Evolutionary conservation across 352 stramenopile genomes (phyloP).

Genomic region (Phytophthora vignae): DNA sequence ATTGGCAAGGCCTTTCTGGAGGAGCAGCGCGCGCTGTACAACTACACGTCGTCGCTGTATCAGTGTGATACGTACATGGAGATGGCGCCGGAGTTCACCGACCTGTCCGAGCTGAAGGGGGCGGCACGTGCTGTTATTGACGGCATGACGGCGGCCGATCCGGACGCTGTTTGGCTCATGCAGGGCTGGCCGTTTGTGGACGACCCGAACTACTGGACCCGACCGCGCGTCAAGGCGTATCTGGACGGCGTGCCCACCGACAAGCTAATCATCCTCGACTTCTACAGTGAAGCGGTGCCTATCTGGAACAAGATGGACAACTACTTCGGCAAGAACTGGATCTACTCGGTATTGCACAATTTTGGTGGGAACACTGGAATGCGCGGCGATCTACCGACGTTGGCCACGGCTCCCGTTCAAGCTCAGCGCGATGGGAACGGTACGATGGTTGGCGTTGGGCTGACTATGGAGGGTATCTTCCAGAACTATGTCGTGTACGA

Average conservation of each 20-base stretch:
- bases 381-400: constrained; percentile 72
- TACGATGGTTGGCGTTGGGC: constrained; percentile 76
- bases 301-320: constrained; percentile 82
- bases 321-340: constrained; percentile 86
- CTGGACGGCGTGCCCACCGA: constrained; percentile 61
- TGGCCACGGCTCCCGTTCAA: constrained; percentile 55
- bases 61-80: constrained; percentile 87
- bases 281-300: constrained; percentile 77
- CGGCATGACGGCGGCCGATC: constrained; percentile 73
- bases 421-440: constrained; percentile 52
- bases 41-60: constrained; percentile 78
- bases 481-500: constrained; percentile 91
- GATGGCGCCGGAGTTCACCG: constrained; percentile 73
- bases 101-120: constrained; percentile 47
- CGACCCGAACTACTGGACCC: constrained; percentile 64
- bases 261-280: constrained; percentile 78
- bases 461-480: constrained; percentile 89
- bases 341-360: constrained; percentile 87
- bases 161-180: constrained; percentile 85
- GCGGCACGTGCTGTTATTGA: constrained; percentile 74
- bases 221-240: constrained; percentile 62
- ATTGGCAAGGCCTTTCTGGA: constrained; percentile 85
- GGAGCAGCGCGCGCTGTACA: constrained; percentile 65
- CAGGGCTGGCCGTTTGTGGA: constrained; percentile 84
- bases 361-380: constrained; percentile 82